A percentile compares a stretch with the other conserved stretches of the same genome.
Conservation (phyloP, 2,329 filamentous ascomycete genomes). For the Tolypocladium endophyticum region DNA sequence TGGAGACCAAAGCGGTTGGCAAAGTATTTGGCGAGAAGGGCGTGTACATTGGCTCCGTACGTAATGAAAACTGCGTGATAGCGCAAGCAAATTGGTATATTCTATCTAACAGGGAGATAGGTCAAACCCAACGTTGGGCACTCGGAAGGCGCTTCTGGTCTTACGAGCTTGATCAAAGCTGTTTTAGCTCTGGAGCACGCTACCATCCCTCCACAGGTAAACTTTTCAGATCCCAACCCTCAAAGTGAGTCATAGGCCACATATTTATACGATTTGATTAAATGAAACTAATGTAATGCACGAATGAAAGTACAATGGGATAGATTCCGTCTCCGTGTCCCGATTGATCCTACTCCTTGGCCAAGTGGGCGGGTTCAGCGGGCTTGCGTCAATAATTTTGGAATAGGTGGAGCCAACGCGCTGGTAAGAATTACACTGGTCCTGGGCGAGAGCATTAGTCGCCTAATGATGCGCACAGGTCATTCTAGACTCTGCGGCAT, state of each 20-base stretch:
- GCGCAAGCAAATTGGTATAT: background rate
- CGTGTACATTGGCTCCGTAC: slow-evolving; percentile 12
- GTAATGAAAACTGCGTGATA: background rate
- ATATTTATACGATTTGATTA: too few relatives aligned
- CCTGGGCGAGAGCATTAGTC: too few relatives aligned
- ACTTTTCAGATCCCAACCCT: slow-evolving; percentile 10
- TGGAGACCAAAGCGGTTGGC: slow-evolving; percentile 23
- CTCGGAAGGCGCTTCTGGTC: slow-evolving; percentile 15
- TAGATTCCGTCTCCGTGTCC: slow-evolving; percentile 9
- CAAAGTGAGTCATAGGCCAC: slow-evolving; percentile 8
- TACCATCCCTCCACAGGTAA: slow-evolving; percentile 13
- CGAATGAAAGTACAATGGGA: background rate
- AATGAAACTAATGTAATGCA: slow-evolving; percentile 3
- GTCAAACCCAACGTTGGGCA: slow-evolving; percentile 21
- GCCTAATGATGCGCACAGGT: background rate
- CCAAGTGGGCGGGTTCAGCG: slow-evolving; percentile 23
- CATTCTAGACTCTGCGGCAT: background rate
- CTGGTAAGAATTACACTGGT: slow-evolving; percentile 20
- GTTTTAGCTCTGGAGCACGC: slow-evolving; percentile 14
- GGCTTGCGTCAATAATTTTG: slow-evolving; percentile 34
- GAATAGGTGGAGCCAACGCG: slow-evolving; percentile 30
- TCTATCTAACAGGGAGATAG: background rate
- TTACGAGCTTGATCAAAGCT: slow-evolving; percentile 15
- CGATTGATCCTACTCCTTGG: slow-evolving; percentile 21
- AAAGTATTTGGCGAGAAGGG: slow-evolving; percentile 12